phyloP scores from a whole-genome alignment of 2,329 filamentous ascomycete species.

The Sporothrix brunneoviolacea region DNA sequence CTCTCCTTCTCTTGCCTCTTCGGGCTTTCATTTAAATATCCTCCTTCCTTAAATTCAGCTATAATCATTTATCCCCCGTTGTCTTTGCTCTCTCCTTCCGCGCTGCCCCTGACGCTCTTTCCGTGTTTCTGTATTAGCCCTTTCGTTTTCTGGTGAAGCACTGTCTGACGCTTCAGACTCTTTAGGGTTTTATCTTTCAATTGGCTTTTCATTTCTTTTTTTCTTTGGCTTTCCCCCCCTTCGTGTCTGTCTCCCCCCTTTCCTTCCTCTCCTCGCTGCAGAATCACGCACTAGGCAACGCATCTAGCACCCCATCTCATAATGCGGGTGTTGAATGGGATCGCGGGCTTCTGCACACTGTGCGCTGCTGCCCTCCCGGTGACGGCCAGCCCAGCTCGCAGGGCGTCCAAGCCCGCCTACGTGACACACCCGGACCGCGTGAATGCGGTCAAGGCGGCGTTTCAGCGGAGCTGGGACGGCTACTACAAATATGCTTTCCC shows the following conservation, averaged over 20 bases:
- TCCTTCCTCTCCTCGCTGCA: too few relatives aligned
- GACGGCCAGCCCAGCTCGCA: slow-evolving; percentile 8
- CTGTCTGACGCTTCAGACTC: too few relatives aligned
- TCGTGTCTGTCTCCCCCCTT: too few relatives aligned
- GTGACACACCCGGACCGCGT: slow-evolving; percentile 37
- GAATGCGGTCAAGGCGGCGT: slow-evolving; percentile 59
- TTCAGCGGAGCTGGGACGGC: slow-evolving; percentile 63
- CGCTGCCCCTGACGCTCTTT: background rate
- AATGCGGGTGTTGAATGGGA: slow-evolving; percentile 9
- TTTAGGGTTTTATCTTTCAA: too few relatives aligned
- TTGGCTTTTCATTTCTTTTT: too few relatives aligned
- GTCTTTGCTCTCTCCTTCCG: too few relatives aligned
- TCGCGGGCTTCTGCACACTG: slow-evolving; percentile 4
- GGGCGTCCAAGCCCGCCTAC: slow-evolving; percentile 18
- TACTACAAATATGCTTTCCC: slow-evolving; percentile 71
- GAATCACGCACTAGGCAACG: too few relatives aligned
- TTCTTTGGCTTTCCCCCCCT: too few relatives aligned
- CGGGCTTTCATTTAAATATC: background rate
- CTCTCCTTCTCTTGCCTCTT: background rate
- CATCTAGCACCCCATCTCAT: background rate
- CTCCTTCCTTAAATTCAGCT: too few relatives aligned
- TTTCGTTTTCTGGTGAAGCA: background rate
- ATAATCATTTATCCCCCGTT: too few relatives aligned
- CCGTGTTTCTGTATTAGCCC: background rate
- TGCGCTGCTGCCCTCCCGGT: slow-evolving; percentile 8